Base-by-base conservation (phyloP, 495 filamentous ascomycete genomes). In the Podospora didyma region DNA sequence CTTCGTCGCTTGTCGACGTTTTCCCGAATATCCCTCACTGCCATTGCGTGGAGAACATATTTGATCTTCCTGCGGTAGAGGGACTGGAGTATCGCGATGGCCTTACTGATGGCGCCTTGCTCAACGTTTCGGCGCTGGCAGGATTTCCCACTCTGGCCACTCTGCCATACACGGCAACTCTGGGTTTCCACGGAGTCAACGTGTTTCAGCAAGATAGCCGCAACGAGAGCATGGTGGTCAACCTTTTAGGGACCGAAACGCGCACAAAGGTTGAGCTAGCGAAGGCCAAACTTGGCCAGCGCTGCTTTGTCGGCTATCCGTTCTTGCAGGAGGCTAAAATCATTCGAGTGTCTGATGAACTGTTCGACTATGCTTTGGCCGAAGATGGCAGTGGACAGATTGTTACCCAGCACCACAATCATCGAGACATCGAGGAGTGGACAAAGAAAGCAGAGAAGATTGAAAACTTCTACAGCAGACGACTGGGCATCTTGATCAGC, bases 161-260 rank as follows among this genome's bases (percentile, higher is more conserved):
- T 2, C 74, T 99, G 45, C 87, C 90, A 4, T 88, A 92, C 67
- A 82, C 79, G 45, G 95, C 89, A 7, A 79, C 75, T 34, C 79
- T 96, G 49, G 92, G 82, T 9, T 96, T 94, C 73, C 92, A 96
- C 68, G 90, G 90, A 11, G 90, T 99, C 46, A 90, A 83, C 59
- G 89, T 99, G n/a, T 99, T 99, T 75, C 90, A 96, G 68, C 91
- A 95, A 59, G 93, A 97, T 45, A 96, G 90, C 65, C 86, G 92
- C 51, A 97, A 97, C 62, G 90, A 97, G 76, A 97, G 92, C 66
- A 95, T 97, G 89, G 82, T 97, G 14, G 79, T 97, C 56, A 96
- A 88, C 12, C 73, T 97, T 26, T 70, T 86, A 37, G 87, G 93
- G 53, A 81, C 87, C 19, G 90, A 90, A 51, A 74, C 74, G 57